Conservation (phyloP, 108 stramenopile species). For the Cyclotella baltica region DNA sequence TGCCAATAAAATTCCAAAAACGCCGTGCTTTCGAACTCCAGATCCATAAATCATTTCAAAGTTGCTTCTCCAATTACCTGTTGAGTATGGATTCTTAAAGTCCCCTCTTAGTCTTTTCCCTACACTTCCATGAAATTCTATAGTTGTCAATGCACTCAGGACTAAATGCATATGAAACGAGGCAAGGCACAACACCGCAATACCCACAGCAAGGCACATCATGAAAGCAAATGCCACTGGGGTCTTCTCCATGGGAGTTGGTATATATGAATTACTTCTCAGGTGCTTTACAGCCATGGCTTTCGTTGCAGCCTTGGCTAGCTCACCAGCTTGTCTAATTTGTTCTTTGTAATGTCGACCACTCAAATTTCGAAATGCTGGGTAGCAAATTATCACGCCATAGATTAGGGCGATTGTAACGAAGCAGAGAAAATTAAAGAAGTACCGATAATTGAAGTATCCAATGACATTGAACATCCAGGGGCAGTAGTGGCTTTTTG, state of each 20-base stretch:
- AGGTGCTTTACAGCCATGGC: slow-evolving; percentile 41
- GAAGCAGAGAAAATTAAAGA: slow-evolving; percentile 92
- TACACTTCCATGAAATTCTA: slow-evolving; percentile 92
- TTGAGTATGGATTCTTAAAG: slow-evolving; percentile 82
- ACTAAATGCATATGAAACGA: slow-evolving; percentile 86
- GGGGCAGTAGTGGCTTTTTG: slow-evolving; percentile 87
- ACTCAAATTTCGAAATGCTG: slow-evolving; percentile 65
- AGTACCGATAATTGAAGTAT: slow-evolving; percentile 98
- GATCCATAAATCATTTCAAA: slow-evolving; percentile 82
- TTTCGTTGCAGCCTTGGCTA: slow-evolving; percentile 15
- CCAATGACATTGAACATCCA: slow-evolving; percentile 97
- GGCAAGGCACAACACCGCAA: slow-evolving; percentile 71
- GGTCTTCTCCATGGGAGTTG: slow-evolving; percentile 67
- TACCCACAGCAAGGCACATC: slow-evolving; percentile 80
- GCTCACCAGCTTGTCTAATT: slow-evolving; percentile 31
- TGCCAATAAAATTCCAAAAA: slow-evolving; percentile 43
- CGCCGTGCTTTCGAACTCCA: slow-evolving; percentile 21
- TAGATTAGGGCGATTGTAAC: slow-evolving; percentile 77
- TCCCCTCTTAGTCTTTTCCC: slow-evolving; percentile 48
- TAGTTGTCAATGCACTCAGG: slow-evolving; percentile 86
- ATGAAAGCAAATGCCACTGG: slow-evolving; percentile 82
- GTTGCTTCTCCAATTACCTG: slow-evolving; percentile 73
- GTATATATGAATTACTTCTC: slow-evolving; percentile 60
- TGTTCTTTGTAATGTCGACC: slow-evolving; percentile 58
- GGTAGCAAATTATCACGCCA: slow-evolving; percentile 62